Evolutionary conservation across 805 yeast species (phyloP).

Genomic region (Candida anglica): DNA sequence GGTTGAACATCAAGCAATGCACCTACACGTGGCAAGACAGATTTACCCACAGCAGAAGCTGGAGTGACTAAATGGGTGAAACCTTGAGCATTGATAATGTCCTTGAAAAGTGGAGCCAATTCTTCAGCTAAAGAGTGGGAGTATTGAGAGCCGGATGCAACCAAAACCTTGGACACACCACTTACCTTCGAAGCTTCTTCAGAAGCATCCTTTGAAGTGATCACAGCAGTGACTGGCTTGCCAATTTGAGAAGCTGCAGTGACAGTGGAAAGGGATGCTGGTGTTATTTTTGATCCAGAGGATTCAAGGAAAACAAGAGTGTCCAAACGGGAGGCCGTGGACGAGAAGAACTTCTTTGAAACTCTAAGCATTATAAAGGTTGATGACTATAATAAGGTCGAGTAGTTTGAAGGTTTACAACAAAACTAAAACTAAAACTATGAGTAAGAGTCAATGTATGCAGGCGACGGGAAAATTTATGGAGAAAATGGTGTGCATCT

Average conservation of each 20-base stretch:
- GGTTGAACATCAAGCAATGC: conserved; percentile 87
- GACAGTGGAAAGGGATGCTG: conserved; percentile 68
- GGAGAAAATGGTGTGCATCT: too few relatives aligned
- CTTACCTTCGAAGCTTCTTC: conserved; percentile 46
- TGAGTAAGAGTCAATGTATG: too few relatives aligned
- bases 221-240: conserved; percentile 73
- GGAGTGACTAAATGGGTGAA: conserved; percentile 74
- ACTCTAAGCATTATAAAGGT: conserved; percentile 4
- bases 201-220: conserved; percentile 64
- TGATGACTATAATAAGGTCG: not conserved
- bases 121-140: conserved; percentile 78
- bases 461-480: too few relatives aligned
- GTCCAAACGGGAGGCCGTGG: conserved; percentile 17
- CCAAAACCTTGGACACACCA: conserved; percentile 52
- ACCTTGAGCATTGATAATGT: conserved; percentile 35
- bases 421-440: too few relatives aligned
- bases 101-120: conserved; percentile 61
- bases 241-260: conserved; percentile 77
- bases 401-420: too few relatives aligned
- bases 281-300: conserved; percentile 49
- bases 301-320: conserved; percentile 79
- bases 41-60: conserved; percentile 86
- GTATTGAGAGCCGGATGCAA: conserved; percentile 55
- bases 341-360: conserved; percentile 46
- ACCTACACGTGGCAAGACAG: conserved; percentile 79